Evolutionary conservation across 805 yeast species (phyloP).

Genomic region (Ogataea chonburiensis): DNA sequence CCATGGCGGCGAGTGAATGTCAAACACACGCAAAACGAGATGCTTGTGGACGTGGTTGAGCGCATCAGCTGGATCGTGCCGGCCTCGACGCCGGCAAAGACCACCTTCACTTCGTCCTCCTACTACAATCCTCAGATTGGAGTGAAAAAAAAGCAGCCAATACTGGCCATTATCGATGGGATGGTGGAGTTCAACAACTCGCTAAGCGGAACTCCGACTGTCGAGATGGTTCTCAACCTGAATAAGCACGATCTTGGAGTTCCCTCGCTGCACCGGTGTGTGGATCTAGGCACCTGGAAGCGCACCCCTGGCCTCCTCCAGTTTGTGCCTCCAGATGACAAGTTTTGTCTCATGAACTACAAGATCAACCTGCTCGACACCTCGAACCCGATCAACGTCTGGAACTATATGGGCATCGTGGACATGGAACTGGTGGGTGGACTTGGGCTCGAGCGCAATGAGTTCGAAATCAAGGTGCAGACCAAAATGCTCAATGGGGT

Average conservation of each 20-base stretch:
- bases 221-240: slow-evolving; percentile 53
- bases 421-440: slow-evolving; percentile 53
- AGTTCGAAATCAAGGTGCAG: slow-evolving; percentile 59
- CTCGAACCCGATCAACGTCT: slow-evolving; percentile 18
- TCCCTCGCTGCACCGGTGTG: slow-evolving; percentile 72
- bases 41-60: slow-evolving; percentile 82
- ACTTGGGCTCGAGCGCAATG: slow-evolving; percentile 51
- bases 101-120: slow-evolving; percentile 20
- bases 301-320: slow-evolving; percentile 46
- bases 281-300: slow-evolving; percentile 54
- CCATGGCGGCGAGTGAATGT: slow-evolving; percentile 84
- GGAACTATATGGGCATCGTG: slow-evolving; percentile 50
- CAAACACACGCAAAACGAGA: slow-evolving; percentile 76
- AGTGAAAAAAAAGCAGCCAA: slow-evolving; percentile 32
- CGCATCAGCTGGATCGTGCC: slow-evolving; percentile 53
- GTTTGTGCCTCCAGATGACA: slow-evolving; percentile 90
- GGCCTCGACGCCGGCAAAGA: slow-evolving; percentile 22
- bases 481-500: slow-evolving; percentile 46
- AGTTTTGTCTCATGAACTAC: slow-evolving; percentile 60
- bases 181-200: slow-evolving; percentile 59
- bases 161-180: slow-evolving; percentile 61
- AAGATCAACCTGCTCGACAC: slow-evolving; percentile 48
- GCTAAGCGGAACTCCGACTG: slow-evolving; percentile 74
- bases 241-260: slow-evolving; percentile 48
- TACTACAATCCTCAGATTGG: slow-evolving; percentile 30